A percentile compares a stretch with the other conserved stretches of the same genome.
Evolutionary conservation across 2,329 filamentous ascomycete genomes (phyloP).

Genomic region (Fusarium concolor): DNA sequence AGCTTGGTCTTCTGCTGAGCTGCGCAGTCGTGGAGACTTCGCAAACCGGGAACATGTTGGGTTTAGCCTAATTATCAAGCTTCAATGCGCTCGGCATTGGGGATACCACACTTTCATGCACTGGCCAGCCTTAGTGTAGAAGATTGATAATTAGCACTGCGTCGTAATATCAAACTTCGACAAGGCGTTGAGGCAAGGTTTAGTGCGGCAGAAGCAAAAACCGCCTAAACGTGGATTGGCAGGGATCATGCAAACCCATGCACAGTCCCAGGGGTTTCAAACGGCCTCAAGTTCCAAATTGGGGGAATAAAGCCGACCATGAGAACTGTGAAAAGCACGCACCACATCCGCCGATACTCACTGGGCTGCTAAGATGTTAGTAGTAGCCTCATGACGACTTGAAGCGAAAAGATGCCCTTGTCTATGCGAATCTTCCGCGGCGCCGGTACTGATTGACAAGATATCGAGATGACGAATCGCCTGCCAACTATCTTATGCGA

Average conservation of each 20-base stretch:
- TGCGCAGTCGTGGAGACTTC: constrained; percentile 17
- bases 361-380: constrained; percentile 31
- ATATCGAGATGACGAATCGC: constrained; percentile 20
- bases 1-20: constrained; percentile 15
- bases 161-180: constrained; percentile 10
- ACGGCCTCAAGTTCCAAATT: constrained; percentile 42
- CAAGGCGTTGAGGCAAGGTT: constrained; percentile 34
- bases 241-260: constrained; percentile 36
- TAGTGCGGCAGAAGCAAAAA: constrained; percentile 28
- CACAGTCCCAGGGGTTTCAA: constrained; percentile 26
- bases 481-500: constrained; percentile 21
- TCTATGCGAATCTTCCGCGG: constrained; percentile 8
- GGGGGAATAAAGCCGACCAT: constrained; percentile 37
- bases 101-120: constrained; percentile 19
- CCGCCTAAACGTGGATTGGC: constrained; percentile 34
- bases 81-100: constrained; percentile 28
- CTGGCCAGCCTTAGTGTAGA: constrained; percentile 25
- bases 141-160: constrained; percentile 38
- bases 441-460: constrained; percentile 17
- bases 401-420: constrained; percentile 2
- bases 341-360: constrained; percentile 35
- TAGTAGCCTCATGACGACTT: constrained; percentile 34
- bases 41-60: constrained; percentile 28
- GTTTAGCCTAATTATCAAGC: constrained; percentile 12
- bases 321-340: constrained; percentile 34